A percentile compares a stretch with the other conserved stretches of the same genome.
Conservation (phyloP, 257 asterid genomes). For the Fraxinus cuspidata region DNA sequence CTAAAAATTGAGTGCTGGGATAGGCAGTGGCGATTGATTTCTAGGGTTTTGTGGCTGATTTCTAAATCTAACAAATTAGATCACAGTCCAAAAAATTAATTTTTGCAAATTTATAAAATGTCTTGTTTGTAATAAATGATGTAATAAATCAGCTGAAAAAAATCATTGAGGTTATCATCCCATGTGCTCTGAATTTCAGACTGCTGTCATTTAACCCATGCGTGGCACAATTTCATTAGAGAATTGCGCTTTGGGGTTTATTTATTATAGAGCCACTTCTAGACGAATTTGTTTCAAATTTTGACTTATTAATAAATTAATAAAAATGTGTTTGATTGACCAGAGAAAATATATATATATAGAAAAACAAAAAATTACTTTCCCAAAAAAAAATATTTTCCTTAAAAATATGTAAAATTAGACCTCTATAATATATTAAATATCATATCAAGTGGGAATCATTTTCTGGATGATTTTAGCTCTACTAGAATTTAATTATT, state of each 20-base stretch:
- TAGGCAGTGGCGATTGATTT: background rate
- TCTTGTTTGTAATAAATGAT: background rate
- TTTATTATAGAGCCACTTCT: background rate
- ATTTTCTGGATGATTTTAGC: too few species aligned
- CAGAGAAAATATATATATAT: too few species aligned
- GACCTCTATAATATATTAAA: too few species aligned
- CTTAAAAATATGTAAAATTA: too few species aligned
- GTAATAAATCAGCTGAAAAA: background rate
- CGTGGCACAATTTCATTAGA: background rate
- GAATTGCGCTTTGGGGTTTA: background rate
- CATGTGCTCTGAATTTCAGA: constrained; percentile 6
- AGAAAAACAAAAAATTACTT: too few species aligned
- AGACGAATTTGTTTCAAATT: background rate
- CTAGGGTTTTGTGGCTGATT: background rate
- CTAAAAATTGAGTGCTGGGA: constrained; percentile 28
- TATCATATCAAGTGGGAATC: too few species aligned
- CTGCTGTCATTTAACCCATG: background rate
- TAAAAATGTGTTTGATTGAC: too few species aligned
- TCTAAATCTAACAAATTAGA: background rate
- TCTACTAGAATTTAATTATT: too few species aligned
- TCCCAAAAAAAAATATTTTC: too few species aligned
- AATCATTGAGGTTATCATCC: background rate
- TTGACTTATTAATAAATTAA: too few species aligned
- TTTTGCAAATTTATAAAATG: background rate
- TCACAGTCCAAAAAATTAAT: background rate